Conservation (phyloP, 192 early-diverging fungal species). For the Coemansia sp. region DNA sequence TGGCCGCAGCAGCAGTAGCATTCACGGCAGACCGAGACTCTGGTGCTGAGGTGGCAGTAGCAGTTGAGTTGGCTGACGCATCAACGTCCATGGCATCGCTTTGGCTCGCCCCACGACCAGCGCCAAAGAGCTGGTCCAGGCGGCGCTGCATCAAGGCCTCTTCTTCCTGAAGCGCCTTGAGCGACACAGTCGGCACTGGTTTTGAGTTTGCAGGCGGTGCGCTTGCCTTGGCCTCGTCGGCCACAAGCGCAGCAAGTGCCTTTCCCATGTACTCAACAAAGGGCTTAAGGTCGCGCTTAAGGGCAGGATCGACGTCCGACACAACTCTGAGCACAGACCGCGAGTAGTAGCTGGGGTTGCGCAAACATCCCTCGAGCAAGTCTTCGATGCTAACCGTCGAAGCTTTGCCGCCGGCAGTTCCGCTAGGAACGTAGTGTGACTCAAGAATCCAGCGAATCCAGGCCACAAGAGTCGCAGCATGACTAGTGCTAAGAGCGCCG, state of each 20-base stretch:
- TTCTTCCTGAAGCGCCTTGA: slow-evolving; percentile 26
- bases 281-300: slow-evolving; percentile 40
- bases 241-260: slow-evolving; percentile 43
- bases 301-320: slow-evolving; percentile 20
- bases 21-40: background rate
- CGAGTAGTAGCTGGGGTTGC: slow-evolving; percentile 59
- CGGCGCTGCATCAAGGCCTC: slow-evolving; percentile 34
- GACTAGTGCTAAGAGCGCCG: slow-evolving; percentile 37
- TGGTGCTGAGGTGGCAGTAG: background rate
- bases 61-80: background rate
- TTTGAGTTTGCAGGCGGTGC: background rate
- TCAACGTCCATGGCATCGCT: slow-evolving; percentile 15
- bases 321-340: slow-evolving; percentile 40
- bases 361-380: slow-evolving; percentile 61
- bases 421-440: slow-evolving; percentile 13
- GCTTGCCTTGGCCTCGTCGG: slow-evolving; percentile 6
- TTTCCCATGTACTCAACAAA: slow-evolving; percentile 55
- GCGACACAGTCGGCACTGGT: background rate
- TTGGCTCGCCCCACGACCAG: background rate
- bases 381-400: slow-evolving; percentile 44
- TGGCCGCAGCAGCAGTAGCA: background rate
- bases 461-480: slow-evolving; percentile 57
- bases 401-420: background rate
- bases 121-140: slow-evolving; percentile 19
- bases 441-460: slow-evolving; percentile 60